A percentile compares a stretch with the other conserved stretches of the same genome.
Conservation (phyloP, 805 yeast genomes). For the Zygotorulaspora sp. region DNA sequence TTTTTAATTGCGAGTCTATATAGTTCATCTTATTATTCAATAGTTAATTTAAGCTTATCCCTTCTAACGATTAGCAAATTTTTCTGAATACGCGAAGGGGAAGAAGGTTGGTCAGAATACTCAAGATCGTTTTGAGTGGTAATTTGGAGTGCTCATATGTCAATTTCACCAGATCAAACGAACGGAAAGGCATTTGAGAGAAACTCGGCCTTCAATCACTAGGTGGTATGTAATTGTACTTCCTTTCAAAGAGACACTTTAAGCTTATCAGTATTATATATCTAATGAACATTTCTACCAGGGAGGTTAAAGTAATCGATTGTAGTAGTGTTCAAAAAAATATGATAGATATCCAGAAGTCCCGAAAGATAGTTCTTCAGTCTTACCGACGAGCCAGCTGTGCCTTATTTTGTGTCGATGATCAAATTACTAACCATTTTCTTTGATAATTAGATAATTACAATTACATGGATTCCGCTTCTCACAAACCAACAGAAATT, state of each 20-base stretch:
- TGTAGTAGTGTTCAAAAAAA: too few relatives aligned
- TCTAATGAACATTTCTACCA: too few relatives aligned
- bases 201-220: background rate
- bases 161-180: too few relatives aligned
- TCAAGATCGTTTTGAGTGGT: too few relatives aligned
- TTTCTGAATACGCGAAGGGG: slow-evolving; percentile 6
- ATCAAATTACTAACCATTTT: background rate
- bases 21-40: background rate
- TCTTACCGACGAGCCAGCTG: too few relatives aligned
- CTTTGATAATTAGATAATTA: background rate
- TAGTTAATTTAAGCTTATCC: slow-evolving; percentile 1
- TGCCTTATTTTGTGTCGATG: too few relatives aligned
- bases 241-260: too few relatives aligned
- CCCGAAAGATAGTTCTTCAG: too few relatives aligned
- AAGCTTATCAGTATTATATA: background rate
- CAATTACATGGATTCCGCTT: slow-evolving; percentile 24
- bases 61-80: slow-evolving; percentile 9
- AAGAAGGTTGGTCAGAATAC: too few relatives aligned
- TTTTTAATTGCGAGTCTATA: background rate
- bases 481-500: slow-evolving; percentile 7
- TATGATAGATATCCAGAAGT: too few relatives aligned
- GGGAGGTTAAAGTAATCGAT: too few relatives aligned
- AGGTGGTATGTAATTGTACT: slow-evolving; percentile 14
- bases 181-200: background rate
- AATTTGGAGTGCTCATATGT: too few relatives aligned